Percentiles rank a stretch among this genome's conserved stretches.
phyloP scores from a whole-genome alignment of 257 asterid species.

The Salvia hispanica region DNA sequence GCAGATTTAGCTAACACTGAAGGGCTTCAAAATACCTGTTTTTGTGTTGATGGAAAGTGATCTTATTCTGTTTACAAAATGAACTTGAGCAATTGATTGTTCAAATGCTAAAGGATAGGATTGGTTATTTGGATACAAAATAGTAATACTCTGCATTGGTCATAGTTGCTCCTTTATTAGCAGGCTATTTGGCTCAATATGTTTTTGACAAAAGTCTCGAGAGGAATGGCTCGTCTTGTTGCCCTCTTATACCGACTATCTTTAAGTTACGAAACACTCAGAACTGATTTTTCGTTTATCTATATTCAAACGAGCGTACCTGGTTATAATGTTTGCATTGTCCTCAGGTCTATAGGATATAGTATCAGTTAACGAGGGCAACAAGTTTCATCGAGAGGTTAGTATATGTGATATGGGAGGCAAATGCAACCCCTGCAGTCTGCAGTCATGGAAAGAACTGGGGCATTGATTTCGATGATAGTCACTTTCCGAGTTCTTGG shows the following conservation, averaged over 20 bases:
- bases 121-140: too few species aligned
- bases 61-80: neutral
- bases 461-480: slow-evolving; percentile 62
- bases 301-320: neutral
- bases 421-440: slow-evolving; percentile 47
- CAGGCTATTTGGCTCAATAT: slow-evolving; percentile 66
- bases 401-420: slow-evolving; percentile 58
- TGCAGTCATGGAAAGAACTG: slow-evolving; percentile 53
- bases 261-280: slow-evolving; percentile 60
- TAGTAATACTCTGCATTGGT: slow-evolving; percentile 51
- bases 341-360: slow-evolving; percentile 81
- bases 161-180: slow-evolving; percentile 67
- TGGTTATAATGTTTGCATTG: slow-evolving; percentile 11
- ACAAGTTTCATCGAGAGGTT: slow-evolving; percentile 60
- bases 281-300: slow-evolving; percentile 3
- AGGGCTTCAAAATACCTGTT: neutral
- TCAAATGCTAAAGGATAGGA: slow-evolving; percentile 13
- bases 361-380: slow-evolving; percentile 78
- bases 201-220: slow-evolving; percentile 59
- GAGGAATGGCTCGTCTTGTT: slow-evolving; percentile 62
- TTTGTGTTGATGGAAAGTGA: neutral
- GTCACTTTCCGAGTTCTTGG: slow-evolving; percentile 73
- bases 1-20: neutral
- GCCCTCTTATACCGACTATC: slow-evolving; percentile 88
- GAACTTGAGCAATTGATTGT: neutral